phyloP scores from a whole-genome alignment of 2,329 filamentous ascomycete genomes.

The Fusarium longipes region DNA sequence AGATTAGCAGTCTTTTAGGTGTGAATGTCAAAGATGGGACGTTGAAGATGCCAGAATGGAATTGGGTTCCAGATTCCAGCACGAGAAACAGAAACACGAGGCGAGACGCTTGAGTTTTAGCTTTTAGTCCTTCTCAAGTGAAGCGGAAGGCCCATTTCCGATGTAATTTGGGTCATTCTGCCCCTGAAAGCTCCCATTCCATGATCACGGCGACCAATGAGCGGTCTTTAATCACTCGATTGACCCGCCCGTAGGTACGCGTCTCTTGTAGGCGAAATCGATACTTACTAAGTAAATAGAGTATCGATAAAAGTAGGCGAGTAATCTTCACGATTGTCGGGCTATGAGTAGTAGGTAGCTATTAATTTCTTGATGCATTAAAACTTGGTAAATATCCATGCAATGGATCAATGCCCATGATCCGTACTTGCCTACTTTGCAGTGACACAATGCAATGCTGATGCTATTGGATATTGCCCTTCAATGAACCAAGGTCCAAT shows the following conservation, averaged over 20 bases:
- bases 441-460: neutral
- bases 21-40: neutral
- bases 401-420: neutral
- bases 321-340: slow-evolving; percentile 6
- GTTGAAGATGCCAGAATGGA: slow-evolving; percentile 2
- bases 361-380: neutral
- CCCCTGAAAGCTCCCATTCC: slow-evolving; percentile 30
- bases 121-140: slow-evolving; percentile 20
- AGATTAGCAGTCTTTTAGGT: neutral
- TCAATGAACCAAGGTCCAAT: neutral
- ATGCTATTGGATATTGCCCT: neutral
- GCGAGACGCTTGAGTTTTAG: slow-evolving; percentile 15
- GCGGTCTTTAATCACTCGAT: neutral
- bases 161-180: slow-evolving; percentile 32
- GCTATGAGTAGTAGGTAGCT: neutral
- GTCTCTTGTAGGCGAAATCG: slow-evolving; percentile 30
- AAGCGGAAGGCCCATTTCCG: slow-evolving; percentile 19
- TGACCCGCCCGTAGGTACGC: slow-evolving; percentile 27
- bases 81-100: slow-evolving; percentile 4
- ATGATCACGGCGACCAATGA: slow-evolving; percentile 11
- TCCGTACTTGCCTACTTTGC: neutral
- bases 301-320: slow-evolving; percentile 21
- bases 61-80: neutral
- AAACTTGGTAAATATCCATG: neutral
- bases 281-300: slow-evolving; percentile 12